Base-by-base conservation (phyloP, 495 filamentous ascomycete genomes). In the Penicillium bovifimosum region DNA sequence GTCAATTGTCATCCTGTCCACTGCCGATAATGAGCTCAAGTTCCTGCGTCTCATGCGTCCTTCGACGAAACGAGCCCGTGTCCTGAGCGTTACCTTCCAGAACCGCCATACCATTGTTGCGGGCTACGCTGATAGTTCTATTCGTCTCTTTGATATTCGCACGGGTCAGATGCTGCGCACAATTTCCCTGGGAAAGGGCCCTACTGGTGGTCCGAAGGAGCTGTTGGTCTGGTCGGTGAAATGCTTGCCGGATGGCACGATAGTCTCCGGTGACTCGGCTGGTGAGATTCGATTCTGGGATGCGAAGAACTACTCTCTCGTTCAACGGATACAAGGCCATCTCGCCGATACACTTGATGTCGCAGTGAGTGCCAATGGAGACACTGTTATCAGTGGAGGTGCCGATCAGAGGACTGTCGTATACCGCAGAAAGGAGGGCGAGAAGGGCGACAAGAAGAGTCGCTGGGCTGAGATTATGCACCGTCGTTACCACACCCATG, bases 241-340 rank as follows among this genome's bases (percentile, higher is more conserved):
- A 68, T 88, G 84, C 56, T 75, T 96, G 31, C 79, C 83, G 10
- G 86, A 91, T 62, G 91, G 91, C 24, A 88, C 91, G 41, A 88
- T 99, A 50, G 86, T 99, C 11, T 95, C 91, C 9, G 95, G 88
- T 39, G 92, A 96, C 68, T 97, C 93, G 14, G 90, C 89, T 9
- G 93, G 93, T 28, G 88, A 96, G 62, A 75, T 99, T 9, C 82
- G 86, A 46, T 90, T 97, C 65, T 97, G 88, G 86, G 90, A 96
- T 67, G 89, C 87, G 32, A 91, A 86, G 73, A 95, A 85, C 43
- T 95, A 92, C 59, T 86, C 90, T 5, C 83, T 96, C 33, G 74
- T 83, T 26, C 93, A 97, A 64, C 79, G 92, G 43, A 79, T 97
- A 43, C 81, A 89, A 61, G 80, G 85, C 14, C 93, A 97, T 57